These are phyloP conservation scores for Leishmania lainsoni DNA, from an alignment of 208 protist species.

Conservation along the genomic window DNA sequence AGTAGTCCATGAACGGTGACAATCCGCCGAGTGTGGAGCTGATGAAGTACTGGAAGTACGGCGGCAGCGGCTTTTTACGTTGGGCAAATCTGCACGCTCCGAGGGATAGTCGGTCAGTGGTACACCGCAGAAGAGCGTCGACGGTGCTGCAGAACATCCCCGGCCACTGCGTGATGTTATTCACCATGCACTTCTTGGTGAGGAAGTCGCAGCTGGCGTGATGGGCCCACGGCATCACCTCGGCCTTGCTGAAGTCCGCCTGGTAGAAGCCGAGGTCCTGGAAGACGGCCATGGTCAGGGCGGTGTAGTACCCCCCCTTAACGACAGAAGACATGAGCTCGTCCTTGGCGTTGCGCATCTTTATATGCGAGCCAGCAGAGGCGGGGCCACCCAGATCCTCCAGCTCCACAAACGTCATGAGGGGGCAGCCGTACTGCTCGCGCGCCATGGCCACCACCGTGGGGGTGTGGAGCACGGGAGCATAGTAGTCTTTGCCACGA, in stretches of 20 bases:
- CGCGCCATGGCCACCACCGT: conserved; percentile 52
- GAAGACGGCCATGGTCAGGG: conserved; percentile 83
- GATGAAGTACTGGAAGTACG: conserved; percentile 31
- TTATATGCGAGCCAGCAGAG: conserved; percentile 70
- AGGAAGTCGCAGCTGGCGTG: conserved; percentile 63
- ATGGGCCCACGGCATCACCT: conserved; percentile 73
- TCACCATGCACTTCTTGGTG: conserved; percentile 39
- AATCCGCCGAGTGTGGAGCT: conserved; percentile 29
- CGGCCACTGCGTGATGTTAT: conserved; percentile 36
- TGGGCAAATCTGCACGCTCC: no score
- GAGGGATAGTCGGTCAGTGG: neutral
- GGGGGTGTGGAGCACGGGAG: conserved; percentile 24
- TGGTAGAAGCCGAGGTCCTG: conserved; percentile 82
- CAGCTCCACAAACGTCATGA: conserved; percentile 64
- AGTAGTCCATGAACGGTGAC: neutral
- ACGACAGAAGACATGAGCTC: conserved; percentile 74
- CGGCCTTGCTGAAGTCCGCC: conserved; percentile 57
- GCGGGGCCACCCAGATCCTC: conserved; percentile 49
- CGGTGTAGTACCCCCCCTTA: conserved; percentile 53
- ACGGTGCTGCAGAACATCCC: conserved; percentile 50
- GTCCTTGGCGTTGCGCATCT: conserved; percentile 68
- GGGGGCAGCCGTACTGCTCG: conserved; percentile 74
- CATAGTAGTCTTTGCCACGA: conserved; percentile 33
- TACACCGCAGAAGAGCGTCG: neutral
- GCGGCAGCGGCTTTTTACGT: no score